A percentile compares a stretch with the other conserved stretches of the same genome.
Conservation (phyloP, 2,329 filamentous ascomycete genomes). For the Pyrenochaeta sp. region DNA sequence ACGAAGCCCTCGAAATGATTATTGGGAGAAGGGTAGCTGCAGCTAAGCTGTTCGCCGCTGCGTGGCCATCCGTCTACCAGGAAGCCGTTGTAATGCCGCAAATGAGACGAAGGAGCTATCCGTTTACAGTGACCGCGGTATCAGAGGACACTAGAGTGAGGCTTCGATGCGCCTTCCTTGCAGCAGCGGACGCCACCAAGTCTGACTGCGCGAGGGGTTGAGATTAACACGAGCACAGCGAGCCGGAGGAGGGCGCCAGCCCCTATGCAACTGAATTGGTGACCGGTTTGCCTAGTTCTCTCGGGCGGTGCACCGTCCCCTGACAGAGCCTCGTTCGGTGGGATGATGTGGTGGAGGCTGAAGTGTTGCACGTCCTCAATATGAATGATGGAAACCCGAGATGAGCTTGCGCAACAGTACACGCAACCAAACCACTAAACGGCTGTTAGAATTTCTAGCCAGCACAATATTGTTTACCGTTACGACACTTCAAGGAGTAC, state of each 20-base stretch:
- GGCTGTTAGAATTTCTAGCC: not conserved
- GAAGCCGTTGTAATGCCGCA: not conserved
- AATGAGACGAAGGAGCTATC: not conserved
- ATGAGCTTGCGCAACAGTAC: slow-evolving; percentile 7
- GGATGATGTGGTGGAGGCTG: slow-evolving; percentile 28
- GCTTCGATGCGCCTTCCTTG: slow-evolving; percentile 5
- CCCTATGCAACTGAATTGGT: slow-evolving; percentile 10
- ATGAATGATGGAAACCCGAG: slow-evolving; percentile 19
- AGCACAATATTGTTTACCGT: not conserved
- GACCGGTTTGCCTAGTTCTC: slow-evolving; percentile 21
- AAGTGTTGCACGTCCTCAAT: slow-evolving; percentile 14
- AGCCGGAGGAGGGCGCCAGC: slow-evolving; percentile 4
- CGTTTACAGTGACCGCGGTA: slow-evolving; percentile 3
- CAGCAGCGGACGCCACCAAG: slow-evolving; percentile 14
- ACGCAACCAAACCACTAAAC: not conserved
- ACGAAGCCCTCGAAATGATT: not conserved
- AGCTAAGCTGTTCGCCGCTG: not conserved
- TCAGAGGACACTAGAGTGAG: not conserved
- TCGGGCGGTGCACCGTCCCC: slow-evolving; percentile 12
- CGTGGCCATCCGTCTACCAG: not conserved
- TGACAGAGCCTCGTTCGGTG: slow-evolving; percentile 3
- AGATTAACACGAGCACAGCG: slow-evolving; percentile 3
- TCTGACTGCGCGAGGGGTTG: slow-evolving; percentile 7
- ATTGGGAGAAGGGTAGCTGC: not conserved
- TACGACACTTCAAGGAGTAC: not conserved